Evolutionary conservation across 2,329 filamentous ascomycete genomes (phyloP).

Genomic region (Penicillium crustosum): DNA sequence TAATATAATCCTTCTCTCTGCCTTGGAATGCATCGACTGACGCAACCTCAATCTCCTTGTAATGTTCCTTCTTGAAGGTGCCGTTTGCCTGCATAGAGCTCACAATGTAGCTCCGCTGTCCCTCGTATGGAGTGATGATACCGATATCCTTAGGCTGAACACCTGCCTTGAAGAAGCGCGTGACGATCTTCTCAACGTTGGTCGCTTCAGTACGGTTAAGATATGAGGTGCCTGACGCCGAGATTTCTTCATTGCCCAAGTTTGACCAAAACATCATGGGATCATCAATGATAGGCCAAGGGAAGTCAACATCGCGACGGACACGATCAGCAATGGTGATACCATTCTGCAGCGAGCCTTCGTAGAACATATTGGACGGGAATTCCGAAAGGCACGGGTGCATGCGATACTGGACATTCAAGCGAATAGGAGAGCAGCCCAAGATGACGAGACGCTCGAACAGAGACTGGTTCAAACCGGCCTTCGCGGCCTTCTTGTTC

Average conservation of each 20-base stretch:
- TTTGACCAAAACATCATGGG: slow-evolving; percentile 99
- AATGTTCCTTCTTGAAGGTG: slow-evolving; percentile 96
- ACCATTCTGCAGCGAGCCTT: slow-evolving; percentile 93
- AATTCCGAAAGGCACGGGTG: slow-evolving; percentile 96
- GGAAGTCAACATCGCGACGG: slow-evolving; percentile 92
- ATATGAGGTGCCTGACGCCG: slow-evolving; percentile 94
- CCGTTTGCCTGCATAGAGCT: slow-evolving; percentile 99
- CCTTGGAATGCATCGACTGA: slow-evolving; percentile 99
- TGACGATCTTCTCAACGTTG: slow-evolving; percentile 98
- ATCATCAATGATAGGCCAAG: slow-evolving; percentile 89
- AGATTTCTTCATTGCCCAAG: slow-evolving; percentile 95
- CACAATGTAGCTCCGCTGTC: slow-evolving; percentile 96
- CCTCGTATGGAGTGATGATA: slow-evolving; percentile 98
- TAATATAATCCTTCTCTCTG: slow-evolving; percentile 98
- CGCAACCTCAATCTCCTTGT: slow-evolving; percentile 98
- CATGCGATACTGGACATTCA: slow-evolving; percentile 99
- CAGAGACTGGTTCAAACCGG: slow-evolving; percentile 94
- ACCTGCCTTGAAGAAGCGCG: slow-evolving; percentile 96
- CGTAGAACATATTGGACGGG: slow-evolving; percentile 99
- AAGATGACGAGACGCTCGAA: slow-evolving; percentile 95
- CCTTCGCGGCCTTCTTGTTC: slow-evolving; percentile 99
- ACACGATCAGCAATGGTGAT: slow-evolving; percentile 86
- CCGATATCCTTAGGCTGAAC: slow-evolving; percentile 93
- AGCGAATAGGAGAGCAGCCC: slow-evolving; percentile 83
- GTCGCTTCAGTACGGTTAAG: slow-evolving; percentile 95